A percentile compares a stretch with the other conserved stretches of the same genome.
Evolutionary conservation across 2,329 filamentous ascomycete genomes (phyloP).

Genomic region (Neofusicoccum umdonicola): DNA sequence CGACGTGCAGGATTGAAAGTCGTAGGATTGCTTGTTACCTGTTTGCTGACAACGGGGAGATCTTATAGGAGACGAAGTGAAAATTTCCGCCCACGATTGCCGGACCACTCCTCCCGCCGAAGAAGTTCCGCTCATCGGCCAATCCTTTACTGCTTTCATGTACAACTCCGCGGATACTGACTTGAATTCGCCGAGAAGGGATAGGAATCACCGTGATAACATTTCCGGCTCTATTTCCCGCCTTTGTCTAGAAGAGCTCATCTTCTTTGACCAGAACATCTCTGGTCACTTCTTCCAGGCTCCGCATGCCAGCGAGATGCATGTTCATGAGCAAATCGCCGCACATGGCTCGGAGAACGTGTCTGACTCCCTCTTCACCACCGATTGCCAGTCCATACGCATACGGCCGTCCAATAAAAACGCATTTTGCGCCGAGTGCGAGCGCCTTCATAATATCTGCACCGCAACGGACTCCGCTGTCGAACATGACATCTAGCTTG

Average conservation of each 20-base stretch:
- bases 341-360: conserved; percentile 29
- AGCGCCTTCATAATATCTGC: conserved; percentile 59
- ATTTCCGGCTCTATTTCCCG: not conserved
- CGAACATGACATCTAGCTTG: conserved; percentile 59
- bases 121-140: not conserved
- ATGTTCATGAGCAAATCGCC: conserved; percentile 26
- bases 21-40: too few relatives aligned
- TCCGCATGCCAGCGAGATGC: conserved; percentile 27
- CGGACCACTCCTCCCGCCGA: not conserved
- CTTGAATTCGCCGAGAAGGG: not conserved
- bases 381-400: conserved; percentile 34
- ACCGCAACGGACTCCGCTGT: conserved; percentile 57
- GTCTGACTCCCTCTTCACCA: conserved; percentile 37
- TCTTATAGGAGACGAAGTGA: not conserved
- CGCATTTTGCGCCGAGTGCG: conserved; percentile 51
- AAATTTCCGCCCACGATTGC: not conserved
- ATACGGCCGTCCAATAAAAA: conserved; percentile 44
- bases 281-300: conserved; percentile 24
- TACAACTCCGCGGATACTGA: not conserved
- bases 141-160: not conserved
- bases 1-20: too few relatives aligned
- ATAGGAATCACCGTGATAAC: not conserved
- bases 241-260: conserved; percentile 21
- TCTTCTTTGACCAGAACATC: conserved; percentile 25
- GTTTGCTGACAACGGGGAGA: too few relatives aligned